Percentiles rank a stretch among this genome's conserved stretches.
These are phyloP conservation scores for Pachyrhizus erosus DNA, from an alignment of 306 rosid genomes.

Conservation along the genomic window DNA sequence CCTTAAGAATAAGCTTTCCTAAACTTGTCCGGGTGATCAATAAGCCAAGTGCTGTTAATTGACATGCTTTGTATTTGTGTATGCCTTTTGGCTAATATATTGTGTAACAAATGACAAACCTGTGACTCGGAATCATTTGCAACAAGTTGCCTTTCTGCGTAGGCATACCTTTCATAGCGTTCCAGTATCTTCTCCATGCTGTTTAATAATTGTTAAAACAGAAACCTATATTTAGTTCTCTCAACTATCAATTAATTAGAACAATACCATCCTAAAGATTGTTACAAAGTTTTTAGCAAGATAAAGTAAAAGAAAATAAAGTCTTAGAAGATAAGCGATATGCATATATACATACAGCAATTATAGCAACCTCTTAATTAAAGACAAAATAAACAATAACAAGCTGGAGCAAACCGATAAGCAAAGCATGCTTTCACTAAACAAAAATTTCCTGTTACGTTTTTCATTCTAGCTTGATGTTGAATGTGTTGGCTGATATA, in stretches of 20 bases:
- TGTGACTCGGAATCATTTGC: conserved; percentile 67
- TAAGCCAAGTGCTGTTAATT: too few relatives aligned
- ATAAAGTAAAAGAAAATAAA: background rate
- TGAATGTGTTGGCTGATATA: background rate
- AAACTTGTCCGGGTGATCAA: too few relatives aligned
- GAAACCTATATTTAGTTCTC: background rate
- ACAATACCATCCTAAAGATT: background rate
- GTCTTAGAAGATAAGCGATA: background rate
- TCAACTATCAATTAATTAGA: background rate
- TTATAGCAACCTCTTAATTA: too few relatives aligned
- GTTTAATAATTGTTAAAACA: background rate
- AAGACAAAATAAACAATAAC: background rate
- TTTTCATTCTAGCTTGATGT: background rate
- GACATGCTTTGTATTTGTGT: background rate
- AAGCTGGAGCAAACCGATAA: background rate
- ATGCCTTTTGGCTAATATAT: background rate
- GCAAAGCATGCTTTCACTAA: background rate
- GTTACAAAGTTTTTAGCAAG: background rate
- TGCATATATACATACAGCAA: too few relatives aligned
- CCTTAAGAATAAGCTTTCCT: background rate
- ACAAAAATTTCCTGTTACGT: background rate
- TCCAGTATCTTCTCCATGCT: conserved; percentile 97
- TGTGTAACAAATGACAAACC: conserved; percentile 46
- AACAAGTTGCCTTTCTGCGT: conserved; percentile 67
- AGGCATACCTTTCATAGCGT: conserved; percentile 87